These are phyloP conservation scores for Acanthamoeba lenticulata DNA, from an alignment of 208 protist species.

Conservation along the genomic window DNA sequence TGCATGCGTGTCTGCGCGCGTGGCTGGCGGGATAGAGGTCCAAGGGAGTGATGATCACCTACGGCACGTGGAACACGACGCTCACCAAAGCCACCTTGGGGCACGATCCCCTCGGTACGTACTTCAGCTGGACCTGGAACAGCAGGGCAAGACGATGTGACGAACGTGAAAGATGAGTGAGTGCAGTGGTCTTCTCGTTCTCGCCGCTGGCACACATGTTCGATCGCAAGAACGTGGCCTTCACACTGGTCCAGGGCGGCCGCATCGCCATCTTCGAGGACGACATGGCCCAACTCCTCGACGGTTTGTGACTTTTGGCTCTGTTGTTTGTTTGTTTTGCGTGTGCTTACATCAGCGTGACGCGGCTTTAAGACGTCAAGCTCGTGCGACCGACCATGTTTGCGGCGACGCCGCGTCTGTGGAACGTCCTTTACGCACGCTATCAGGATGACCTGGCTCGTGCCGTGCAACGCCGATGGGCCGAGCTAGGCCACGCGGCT, in stretches of 20 bases:
- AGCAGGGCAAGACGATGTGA: neutral
- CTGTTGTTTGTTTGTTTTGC: neutral
- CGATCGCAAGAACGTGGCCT: conserved; percentile 77
- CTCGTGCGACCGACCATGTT: conserved; percentile 88
- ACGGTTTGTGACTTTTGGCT: neutral
- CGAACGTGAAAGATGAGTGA: neutral
- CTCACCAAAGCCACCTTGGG: neutral
- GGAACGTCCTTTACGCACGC: conserved; percentile 83
- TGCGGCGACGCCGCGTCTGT: conserved; percentile 85
- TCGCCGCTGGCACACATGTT: conserved; percentile 90
- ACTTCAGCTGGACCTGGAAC: neutral
- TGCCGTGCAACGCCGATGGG: neutral
- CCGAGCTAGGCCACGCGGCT: neutral
- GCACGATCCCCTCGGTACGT: conserved; percentile 4
- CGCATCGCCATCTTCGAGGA: conserved; percentile 48
- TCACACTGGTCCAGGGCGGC: conserved; percentile 23
- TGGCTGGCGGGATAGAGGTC: neutral
- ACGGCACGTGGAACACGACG: neutral
- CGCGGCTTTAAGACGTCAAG: conserved; percentile 76
- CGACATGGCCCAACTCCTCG: conserved; percentile 81
- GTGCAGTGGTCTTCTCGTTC: conserved; percentile 82
- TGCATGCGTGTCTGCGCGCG: neutral
- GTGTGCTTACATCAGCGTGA: neutral
- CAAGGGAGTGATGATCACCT: conserved; percentile 46
- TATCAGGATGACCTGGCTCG: conserved; percentile 27